A percentile compares a stretch with the other conserved stretches of the same genome.
Evolutionary conservation across 257 asterid genomes (phyloP).

Genomic region (Capsicum pubescens): DNA sequence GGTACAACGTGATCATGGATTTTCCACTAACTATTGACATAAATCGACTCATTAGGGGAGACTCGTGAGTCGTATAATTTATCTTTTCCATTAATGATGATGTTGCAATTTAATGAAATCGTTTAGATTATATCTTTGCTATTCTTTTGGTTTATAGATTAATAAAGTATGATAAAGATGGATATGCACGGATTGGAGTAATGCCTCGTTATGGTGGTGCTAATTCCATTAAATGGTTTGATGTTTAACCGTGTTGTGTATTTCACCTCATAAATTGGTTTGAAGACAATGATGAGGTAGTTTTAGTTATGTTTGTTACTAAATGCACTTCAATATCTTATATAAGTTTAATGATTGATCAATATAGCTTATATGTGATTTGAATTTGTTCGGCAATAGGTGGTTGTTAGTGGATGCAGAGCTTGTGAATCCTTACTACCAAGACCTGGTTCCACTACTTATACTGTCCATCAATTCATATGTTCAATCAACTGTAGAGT

Average conservation of each 20-base stretch:
- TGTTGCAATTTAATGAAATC: neutral
- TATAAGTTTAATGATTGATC: neutral
- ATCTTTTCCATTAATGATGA: neutral
- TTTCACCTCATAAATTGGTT: slow-evolving; percentile 76
- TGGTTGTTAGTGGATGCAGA: slow-evolving; percentile 60
- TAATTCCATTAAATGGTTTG: slow-evolving; percentile 67
- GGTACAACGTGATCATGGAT: slow-evolving; percentile 71
- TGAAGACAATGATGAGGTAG: slow-evolving; percentile 67
- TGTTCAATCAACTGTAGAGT: no score
- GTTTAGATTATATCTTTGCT: neutral
- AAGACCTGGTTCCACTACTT: slow-evolving; percentile 50
- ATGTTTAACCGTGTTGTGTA: slow-evolving; percentile 58
- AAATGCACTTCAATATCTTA: neutral
- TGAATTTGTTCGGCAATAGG: slow-evolving; percentile 38
- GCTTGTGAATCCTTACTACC: slow-evolving; percentile 63
- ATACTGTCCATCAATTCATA: no score
- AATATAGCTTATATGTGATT: neutral
- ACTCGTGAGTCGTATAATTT: neutral
- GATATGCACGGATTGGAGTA: slow-evolving; percentile 69
- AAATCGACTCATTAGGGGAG: slow-evolving; percentile 45
- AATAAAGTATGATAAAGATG: slow-evolving; percentile 51
- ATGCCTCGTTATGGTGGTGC: slow-evolving; percentile 86
- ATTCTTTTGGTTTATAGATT: slow-evolving; percentile 41
- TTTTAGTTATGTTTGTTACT: neutral
- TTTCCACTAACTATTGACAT: slow-evolving; percentile 61